Conservation (phyloP, 306 rosid genomes). For the Cucumis melo region DNA sequence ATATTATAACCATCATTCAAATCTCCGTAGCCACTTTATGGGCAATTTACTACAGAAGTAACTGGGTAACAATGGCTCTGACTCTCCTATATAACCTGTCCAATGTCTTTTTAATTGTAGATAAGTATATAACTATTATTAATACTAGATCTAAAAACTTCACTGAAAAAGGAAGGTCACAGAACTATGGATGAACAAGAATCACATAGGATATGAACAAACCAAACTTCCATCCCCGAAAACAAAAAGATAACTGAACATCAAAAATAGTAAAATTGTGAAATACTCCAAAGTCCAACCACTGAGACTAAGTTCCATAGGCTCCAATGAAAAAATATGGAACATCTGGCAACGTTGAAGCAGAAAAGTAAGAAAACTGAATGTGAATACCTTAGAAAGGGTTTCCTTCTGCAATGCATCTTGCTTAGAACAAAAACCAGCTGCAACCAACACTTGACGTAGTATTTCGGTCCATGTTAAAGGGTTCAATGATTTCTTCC, state of each 20-base stretch:
- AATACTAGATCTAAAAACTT: background rate
- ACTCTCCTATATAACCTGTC: background rate
- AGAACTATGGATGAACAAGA: background rate
- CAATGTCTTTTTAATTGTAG: background rate
- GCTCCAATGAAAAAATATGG: background rate
- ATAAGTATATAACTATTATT: background rate
- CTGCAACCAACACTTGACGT: constrained; percentile 79
- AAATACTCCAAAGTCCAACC: background rate
- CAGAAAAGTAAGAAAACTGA: background rate
- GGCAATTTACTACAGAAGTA: background rate
- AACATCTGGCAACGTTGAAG: background rate
- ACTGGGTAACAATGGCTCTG: background rate
- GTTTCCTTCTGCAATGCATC: constrained; percentile 44
- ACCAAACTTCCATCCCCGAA: background rate
- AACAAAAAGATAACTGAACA: background rate
- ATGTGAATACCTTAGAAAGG: constrained; percentile 50
- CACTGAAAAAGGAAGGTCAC: background rate
- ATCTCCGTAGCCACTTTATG: background rate
- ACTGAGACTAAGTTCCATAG: background rate
- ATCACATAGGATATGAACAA: background rate
- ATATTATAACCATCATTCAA: background rate
- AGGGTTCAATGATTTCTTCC: constrained; percentile 74
- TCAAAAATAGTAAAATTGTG: background rate
- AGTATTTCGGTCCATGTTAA: constrained; percentile 89
- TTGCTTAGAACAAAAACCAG: constrained; percentile 88